Evolutionary conservation across 225 moss, liverwort and hornwort species (phyloP).

Genomic region (Marchantia paleacea): DNA sequence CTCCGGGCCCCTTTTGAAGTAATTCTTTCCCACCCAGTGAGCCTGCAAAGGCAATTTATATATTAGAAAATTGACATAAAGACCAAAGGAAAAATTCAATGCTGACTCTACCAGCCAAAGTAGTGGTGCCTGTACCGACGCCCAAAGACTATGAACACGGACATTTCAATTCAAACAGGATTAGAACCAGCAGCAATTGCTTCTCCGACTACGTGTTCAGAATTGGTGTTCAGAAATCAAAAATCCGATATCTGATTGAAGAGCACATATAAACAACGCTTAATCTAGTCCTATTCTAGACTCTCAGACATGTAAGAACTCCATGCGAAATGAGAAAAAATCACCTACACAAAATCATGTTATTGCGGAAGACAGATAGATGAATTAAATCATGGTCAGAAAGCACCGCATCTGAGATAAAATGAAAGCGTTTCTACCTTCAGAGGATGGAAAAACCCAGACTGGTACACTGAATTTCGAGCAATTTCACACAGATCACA

Average conservation of each 20-base stretch:
- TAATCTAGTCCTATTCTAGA: too few species aligned
- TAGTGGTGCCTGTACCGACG: too few species aligned
- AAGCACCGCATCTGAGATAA: not conserved
- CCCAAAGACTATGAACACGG: too few species aligned
- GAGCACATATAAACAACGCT: too few species aligned
- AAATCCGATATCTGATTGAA: too few species aligned
- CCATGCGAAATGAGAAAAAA: too few species aligned
- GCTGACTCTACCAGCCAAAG: not conserved
- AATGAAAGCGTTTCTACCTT: slow-evolving; percentile 46
- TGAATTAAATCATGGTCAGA: not conserved
- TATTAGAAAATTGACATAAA: not conserved
- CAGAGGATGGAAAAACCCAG: slow-evolving; percentile 67
- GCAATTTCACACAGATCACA: slow-evolving; percentile 98
- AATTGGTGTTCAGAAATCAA: too few species aligned
- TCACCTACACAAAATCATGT: too few species aligned
- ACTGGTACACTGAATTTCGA: slow-evolving; percentile 83
- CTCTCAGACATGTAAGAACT: too few species aligned
- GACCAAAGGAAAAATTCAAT: not conserved
- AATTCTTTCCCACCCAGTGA: slow-evolving; percentile 83
- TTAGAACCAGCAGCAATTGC: too few species aligned
- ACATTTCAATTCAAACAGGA: too few species aligned
- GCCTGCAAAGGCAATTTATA: slow-evolving; percentile 34
- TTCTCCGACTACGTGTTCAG: too few species aligned
- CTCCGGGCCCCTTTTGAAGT: slow-evolving; percentile 70
- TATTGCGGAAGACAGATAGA: not conserved